phyloP scores from a whole-genome alignment of 495 filamentous ascomycete genomes.

The Penicillium canescens region DNA sequence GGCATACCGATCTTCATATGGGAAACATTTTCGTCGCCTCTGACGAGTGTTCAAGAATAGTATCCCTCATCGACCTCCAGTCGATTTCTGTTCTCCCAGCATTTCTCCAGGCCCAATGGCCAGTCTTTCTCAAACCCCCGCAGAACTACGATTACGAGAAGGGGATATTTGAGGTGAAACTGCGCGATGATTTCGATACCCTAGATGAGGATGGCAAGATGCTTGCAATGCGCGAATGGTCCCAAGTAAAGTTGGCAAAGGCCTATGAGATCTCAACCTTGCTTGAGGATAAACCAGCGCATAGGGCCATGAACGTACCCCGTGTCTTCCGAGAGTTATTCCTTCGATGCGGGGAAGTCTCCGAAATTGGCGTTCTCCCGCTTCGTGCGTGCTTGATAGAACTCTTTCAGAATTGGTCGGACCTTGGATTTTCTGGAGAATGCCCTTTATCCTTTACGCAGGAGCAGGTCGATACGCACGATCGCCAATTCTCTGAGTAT shows the following conservation, averaged over 20 bases:
- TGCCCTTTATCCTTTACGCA: conserved; percentile 31
- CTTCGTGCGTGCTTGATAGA: conserved; percentile 36
- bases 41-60: conserved; percentile 24
- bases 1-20: conserved; percentile 41
- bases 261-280: conserved; percentile 34
- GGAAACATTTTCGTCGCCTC: conserved; percentile 36
- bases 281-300: conserved; percentile 26
- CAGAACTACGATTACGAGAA: conserved; percentile 22
- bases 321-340: conserved; percentile 38
- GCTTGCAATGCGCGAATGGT: conserved; percentile 22
- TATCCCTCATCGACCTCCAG: conserved; percentile 34
- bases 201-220: conserved; percentile 26
- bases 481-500: conserved; percentile 31
- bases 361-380: conserved; percentile 32
- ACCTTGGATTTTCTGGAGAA: conserved; percentile 27
- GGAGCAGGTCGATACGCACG: conserved; percentile 27
- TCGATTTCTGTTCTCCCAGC: conserved; percentile 24
- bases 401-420: conserved; percentile 30
- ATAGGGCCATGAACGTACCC: conserved; percentile 29
- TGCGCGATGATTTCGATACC: conserved; percentile 30
- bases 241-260: conserved; percentile 30
- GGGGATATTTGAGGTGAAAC: conserved; percentile 25
- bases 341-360: conserved; percentile 29
- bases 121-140: conserved; percentile 31
- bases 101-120: conserved; percentile 35